Evolutionary conservation across 148 eudicot genomes (phyloP), one percentile per base, ranked within the genome.

Genomic region (Pharnaceum exiguum): DNA sequence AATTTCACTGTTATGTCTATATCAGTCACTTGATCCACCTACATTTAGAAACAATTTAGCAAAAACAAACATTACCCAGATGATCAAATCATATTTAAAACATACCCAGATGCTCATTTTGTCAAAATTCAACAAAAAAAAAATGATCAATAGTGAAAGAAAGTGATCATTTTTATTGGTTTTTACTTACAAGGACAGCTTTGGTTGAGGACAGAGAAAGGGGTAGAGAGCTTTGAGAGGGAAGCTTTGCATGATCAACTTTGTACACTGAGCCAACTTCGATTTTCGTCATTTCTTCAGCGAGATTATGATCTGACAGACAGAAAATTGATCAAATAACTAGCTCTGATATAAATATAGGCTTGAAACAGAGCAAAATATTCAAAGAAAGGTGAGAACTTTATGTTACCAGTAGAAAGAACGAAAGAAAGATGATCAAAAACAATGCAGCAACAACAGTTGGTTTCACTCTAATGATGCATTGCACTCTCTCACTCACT

Each of bases 21-120:
- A 51, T 72, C 77, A 19, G 78, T 77, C 59, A 65, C 79, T 60
- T 75, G 79, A 39, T 72, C 67, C 42, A 90, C 95, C 97, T 90
- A 68, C n/a, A n/a, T n/a, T n/a, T n/a, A n/a, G n/a, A n/a, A n/a
- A 59, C 63, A 55, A 11, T 7, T 51, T 62, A 35, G 23, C 44
- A 19, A 68, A 55, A 7, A 2, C 33, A 31, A 36, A 19, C 16
- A 27, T 19, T n/a, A 46, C 28, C 10, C 12, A 38, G 13, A 30
- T 25, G 45, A 54, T 2, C 10, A 28, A 23, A 7, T 4, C 22
- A 22, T 27, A 59, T n/a, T n/a, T n/a, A 0, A 15, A 3, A 19
- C 51, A 11, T 44, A 32, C 13, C n/a, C 38, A 38, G 21, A 32
- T 64, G 28, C 56, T 16, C 12, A 19, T 10, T 13, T 2, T 12